phyloP scores from a whole-genome alignment of 768 basidiomycete species.

The Boletus reticuloceps region DNA sequence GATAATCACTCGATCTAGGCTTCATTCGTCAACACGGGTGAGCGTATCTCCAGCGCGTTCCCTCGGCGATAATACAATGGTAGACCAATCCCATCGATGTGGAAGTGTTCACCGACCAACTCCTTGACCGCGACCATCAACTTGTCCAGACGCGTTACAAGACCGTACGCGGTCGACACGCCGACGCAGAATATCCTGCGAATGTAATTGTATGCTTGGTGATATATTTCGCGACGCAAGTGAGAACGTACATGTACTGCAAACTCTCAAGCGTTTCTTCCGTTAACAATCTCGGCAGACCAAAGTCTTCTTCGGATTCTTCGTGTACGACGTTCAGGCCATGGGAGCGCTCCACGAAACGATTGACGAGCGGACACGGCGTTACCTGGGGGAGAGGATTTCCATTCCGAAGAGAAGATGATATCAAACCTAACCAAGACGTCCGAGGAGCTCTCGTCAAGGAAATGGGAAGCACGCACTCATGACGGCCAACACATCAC shows the following conservation, averaged over 20 bases:
- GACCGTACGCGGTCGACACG: conserved; percentile 62
- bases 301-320: conserved; percentile 72
- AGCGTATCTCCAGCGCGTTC: conserved; percentile 29
- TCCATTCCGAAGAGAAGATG: conserved; percentile 71
- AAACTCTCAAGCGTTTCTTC: conserved; percentile 72
- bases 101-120: conserved; percentile 83
- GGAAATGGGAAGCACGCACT: conserved; percentile 40
- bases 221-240: not conserved
- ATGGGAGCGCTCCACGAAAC: conserved; percentile 47
- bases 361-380: conserved; percentile 60
- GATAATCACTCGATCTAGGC: not conserved
- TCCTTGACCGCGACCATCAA: conserved; percentile 83
- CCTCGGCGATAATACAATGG: conserved; percentile 21
- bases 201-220: conserved; percentile 17
- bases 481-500: conserved; percentile 80
- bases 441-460: not conserved
- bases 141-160: conserved; percentile 71
- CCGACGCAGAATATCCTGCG: conserved; percentile 68
- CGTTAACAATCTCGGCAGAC: conserved; percentile 67
- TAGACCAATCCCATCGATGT: conserved; percentile 67
- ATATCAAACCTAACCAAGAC: conserved; percentile 59
- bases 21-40: conserved; percentile 13
- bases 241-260: conserved; percentile 67
- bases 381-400: conserved; percentile 82
- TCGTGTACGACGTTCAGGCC: conserved; percentile 67